Conservation (phyloP, 345 rosid species). For the Noccaea bulbosa region DNA sequence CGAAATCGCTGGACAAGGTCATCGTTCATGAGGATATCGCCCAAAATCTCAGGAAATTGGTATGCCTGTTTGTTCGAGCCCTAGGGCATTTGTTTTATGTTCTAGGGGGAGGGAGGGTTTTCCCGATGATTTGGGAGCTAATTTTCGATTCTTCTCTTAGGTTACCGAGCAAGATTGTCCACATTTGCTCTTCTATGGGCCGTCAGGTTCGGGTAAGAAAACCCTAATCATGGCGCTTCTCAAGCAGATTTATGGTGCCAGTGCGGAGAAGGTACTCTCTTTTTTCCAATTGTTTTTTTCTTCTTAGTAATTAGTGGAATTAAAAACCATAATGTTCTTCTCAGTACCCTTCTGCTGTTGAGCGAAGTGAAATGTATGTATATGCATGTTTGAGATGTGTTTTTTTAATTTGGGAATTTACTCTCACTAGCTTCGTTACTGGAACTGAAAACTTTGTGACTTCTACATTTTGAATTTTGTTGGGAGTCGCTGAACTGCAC, state of each 20-base stretch:
- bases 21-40: conserved; percentile 83
- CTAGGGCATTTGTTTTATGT: background rate
- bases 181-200: conserved; percentile 96
- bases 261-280: conserved; percentile 79
- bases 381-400: conserved; percentile 22
- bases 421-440: background rate
- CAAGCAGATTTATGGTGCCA: conserved; percentile 78
- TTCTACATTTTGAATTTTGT: no score
- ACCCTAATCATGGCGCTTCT: conserved; percentile 95
- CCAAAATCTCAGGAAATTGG: conserved; percentile 86
- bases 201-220: conserved; percentile 98
- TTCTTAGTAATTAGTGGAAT: no score
- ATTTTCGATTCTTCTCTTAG: conserved; percentile 43
- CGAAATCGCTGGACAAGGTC: conserved; percentile 82
- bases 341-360: background rate
- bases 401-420: background rate
- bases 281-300: background rate
- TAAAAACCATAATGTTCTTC: no score
- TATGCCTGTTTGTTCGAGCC: conserved; percentile 43
- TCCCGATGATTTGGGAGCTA: background rate
- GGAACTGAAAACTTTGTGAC: no score
- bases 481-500: background rate
- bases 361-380: background rate
- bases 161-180: conserved; percentile 95
- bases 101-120: conserved; percentile 10